phyloP scores from a whole-genome alignment of 2,329 filamentous ascomycete species.

The Helotiales sp. region DNA sequence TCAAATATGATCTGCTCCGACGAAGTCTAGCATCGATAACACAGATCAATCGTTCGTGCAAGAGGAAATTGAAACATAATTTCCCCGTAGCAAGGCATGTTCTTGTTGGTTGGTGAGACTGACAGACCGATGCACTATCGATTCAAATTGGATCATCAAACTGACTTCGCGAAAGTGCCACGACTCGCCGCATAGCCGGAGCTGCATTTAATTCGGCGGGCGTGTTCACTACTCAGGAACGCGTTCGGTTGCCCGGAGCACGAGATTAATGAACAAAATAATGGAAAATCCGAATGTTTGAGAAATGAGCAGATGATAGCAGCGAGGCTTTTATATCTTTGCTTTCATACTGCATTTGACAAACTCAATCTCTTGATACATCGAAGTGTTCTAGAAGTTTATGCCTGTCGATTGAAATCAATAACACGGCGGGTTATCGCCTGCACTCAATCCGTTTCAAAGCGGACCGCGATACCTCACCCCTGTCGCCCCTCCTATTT shows the following conservation, averaged over 20 bases:
- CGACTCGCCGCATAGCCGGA: not conserved
- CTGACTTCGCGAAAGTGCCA: slow-evolving; percentile 7
- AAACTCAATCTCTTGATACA: slow-evolving; percentile 6
- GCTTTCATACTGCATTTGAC: not conserved
- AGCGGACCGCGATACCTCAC: slow-evolving; percentile 15
- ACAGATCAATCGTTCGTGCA: slow-evolving; percentile 2
- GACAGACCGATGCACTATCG: slow-evolving; percentile 4
- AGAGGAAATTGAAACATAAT: not conserved
- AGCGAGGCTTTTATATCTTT: not conserved
- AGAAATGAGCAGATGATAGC: not conserved
- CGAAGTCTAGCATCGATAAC: not conserved
- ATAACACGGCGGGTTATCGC: slow-evolving; percentile 25
- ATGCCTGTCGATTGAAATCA: slow-evolving; percentile 22
- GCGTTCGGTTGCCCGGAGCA: slow-evolving; percentile 23
- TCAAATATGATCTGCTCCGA: not conserved
- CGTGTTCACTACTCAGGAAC: slow-evolving; percentile 16
- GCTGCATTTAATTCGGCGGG: slow-evolving; percentile 1
- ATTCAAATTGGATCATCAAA: slow-evolving; percentile 9
- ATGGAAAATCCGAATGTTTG: not conserved
- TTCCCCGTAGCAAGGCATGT: not conserved
- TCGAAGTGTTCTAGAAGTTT: slow-evolving; percentile 26
- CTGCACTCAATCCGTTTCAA: slow-evolving; percentile 29
- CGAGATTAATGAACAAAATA: slow-evolving; percentile 17
- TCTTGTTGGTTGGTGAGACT: not conserved
- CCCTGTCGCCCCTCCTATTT: slow-evolving; percentile 21